Conservation (phyloP, 2,329 filamentous ascomycete genomes). For the Penicillium paneum region DNA sequence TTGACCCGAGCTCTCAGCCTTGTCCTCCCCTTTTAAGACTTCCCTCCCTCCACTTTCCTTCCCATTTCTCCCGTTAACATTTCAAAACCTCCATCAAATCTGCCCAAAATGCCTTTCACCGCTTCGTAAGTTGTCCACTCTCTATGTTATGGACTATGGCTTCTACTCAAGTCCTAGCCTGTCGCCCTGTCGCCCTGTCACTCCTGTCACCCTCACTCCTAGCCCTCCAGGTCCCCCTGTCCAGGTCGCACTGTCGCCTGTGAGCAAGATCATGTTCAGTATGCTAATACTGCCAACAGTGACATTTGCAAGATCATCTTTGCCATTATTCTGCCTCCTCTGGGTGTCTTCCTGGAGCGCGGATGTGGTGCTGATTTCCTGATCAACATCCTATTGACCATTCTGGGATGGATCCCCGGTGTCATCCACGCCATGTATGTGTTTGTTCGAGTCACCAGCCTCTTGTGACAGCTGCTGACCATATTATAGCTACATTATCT, state of each 20-base stretch:
- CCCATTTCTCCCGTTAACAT: neutral
- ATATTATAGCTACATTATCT: conserved; percentile 68
- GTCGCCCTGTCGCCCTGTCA: neutral
- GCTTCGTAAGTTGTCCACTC: conserved; percentile 43
- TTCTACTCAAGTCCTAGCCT: neutral
- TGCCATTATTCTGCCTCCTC: conserved; percentile 82
- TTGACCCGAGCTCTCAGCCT: conserved; percentile 46
- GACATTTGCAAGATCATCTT: conserved; percentile 81
- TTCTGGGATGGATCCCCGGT: conserved; percentile 72
- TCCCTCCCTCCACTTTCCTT: conserved; percentile 10
- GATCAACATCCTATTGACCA: conserved; percentile 89
- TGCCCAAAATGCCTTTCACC: conserved; percentile 50
- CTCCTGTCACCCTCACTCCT: neutral
- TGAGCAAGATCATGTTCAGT: neutral
- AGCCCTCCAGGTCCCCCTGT: neutral
- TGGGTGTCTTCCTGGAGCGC: conserved; percentile 92
- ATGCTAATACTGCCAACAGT: conserved; percentile 40
- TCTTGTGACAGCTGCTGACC: conserved; percentile 13
- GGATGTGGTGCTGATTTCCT: conserved; percentile 82
- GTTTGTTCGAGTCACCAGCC: neutral
- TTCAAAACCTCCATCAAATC: conserved; percentile 3
- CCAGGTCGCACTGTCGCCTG: neutral
- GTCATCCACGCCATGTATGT: conserved; percentile 87
- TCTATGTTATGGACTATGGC: neutral
- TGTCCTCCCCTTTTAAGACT: conserved; percentile 45